phyloP scores from a whole-genome alignment of 164 flowering plant genomes.

The Platanus orientalis region DNA sequence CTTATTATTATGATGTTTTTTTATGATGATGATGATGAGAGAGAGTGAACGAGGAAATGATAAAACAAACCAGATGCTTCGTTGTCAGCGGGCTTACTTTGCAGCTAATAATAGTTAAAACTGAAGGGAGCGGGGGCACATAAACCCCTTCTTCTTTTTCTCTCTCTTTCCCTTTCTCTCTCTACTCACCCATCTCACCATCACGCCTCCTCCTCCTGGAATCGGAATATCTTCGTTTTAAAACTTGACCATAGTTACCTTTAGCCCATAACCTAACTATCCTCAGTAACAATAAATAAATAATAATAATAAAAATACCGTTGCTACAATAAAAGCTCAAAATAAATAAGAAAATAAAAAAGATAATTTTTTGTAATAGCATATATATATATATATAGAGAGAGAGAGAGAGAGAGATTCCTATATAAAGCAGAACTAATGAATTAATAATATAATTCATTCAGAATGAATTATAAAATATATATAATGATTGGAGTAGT shows the following conservation, averaged over 20 bases:
- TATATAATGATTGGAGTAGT: too few species aligned
- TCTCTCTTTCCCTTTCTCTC: not conserved
- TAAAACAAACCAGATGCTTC: conserved; percentile 42
- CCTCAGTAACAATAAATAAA: not conserved
- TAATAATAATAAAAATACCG: not conserved
- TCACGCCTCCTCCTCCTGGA: conserved; percentile 6
- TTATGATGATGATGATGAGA: conserved; percentile 25
- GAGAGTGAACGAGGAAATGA: conserved; percentile 19
- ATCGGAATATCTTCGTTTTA: conserved; percentile 23
- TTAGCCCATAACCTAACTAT: conserved; percentile 15
- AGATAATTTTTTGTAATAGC: too few species aligned
- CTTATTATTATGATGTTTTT: conserved; percentile 27
- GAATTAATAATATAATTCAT: too few species aligned
- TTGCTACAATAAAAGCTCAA: too few species aligned
- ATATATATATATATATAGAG: too few species aligned
- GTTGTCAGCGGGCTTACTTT: conserved; percentile 52
- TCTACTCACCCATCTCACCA: not conserved
- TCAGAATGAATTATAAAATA: too few species aligned
- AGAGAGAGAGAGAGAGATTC: too few species aligned
- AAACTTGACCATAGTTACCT: conserved; percentile 8
- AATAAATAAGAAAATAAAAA: too few species aligned
- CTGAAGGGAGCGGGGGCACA: conserved; percentile 6
- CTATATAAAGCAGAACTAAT: not conserved
- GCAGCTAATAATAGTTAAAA: conserved; percentile 52
- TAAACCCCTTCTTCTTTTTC: not conserved